Evolutionary conservation across 2,329 filamentous ascomycete genomes (phyloP), one percentile per base, ranked within the genome.

Genomic region (Fonsecaea pedrosoi): DNA sequence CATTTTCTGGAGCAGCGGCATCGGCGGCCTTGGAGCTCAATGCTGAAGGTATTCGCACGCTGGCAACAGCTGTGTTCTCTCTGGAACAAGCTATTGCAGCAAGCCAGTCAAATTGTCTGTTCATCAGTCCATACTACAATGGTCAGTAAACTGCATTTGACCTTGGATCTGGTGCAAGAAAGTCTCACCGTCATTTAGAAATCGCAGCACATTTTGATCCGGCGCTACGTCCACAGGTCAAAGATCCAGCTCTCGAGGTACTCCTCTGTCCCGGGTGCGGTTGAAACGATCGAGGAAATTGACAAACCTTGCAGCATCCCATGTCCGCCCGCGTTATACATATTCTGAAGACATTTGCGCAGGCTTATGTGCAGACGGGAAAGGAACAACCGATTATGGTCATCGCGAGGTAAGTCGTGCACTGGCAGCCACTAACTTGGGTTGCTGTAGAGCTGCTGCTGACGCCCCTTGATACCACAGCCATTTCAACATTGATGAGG

Each of bases 31-130:
- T 37, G 4, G 34, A 50, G 21, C 64, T 66, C n/a, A 57, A 62
- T 15, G 37, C 37, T 4, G 37, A 58, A 40, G 85, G 85, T 1
- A 84, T 89, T n/a, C 78, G 80, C 1, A 89, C 87, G 0, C 78
- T 90, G 2, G 86, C 86, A 0, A 90, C 88, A 0, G 88, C 86
- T 1, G 78, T 90, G 56, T 90, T 90, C 72, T 85, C 84, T 53
- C 81, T 89, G 71, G 81, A 85, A 48, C 88, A 90, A 73, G 87
- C 86, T 0, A 80, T 81, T 1, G 77, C 89, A 1, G 87, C 88
- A 0, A 84, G 81, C 0, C 83, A 87, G 58, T 84, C 82, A 0
- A 81, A 82, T 3, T 89, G 87, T 70, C 83, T 82, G 0, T 90
- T 89, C 71, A 85, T 90, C 53, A 86, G 87, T 0, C 88, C 88